A percentile compares a stretch with the other conserved stretches of the same genome.
These are phyloP conservation scores for Ustilago crameri DNA, from an alignment of 1,284 basidiomycete genomes.

Conservation along the genomic window DNA sequence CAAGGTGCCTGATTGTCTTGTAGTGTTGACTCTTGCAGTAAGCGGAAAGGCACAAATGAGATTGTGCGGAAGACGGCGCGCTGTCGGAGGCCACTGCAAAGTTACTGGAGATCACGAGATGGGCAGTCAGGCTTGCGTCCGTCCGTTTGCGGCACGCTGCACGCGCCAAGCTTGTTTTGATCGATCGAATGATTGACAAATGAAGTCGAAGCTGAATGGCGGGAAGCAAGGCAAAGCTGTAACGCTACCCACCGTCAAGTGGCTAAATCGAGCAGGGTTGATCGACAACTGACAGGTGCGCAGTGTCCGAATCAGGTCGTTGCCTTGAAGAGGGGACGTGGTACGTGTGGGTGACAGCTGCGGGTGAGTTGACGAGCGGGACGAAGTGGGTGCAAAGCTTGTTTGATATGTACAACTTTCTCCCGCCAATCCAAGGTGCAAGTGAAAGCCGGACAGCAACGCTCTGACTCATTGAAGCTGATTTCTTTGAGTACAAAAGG, in stretches of 20 bases:
- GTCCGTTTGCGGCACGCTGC: slow-evolving; percentile 8
- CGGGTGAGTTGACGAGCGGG: background rate
- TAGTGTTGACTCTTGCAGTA: background rate
- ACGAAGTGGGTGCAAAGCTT: too few species aligned
- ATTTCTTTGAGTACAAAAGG: background rate
- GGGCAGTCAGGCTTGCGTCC: slow-evolving; percentile 5
- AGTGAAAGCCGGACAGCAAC: slow-evolving; percentile 3
- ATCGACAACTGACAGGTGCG: slow-evolving; percentile 1
- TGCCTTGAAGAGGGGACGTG: background rate
- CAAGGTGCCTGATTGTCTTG: background rate
- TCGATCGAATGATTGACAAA: slow-evolving; percentile 21
- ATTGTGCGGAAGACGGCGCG: slow-evolving; percentile 19
- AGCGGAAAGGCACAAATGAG: slow-evolving; percentile 11
- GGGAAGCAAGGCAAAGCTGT: slow-evolving; percentile 7
- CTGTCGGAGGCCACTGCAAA: background rate
- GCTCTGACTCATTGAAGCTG: background rate
- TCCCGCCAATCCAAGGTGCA: background rate
- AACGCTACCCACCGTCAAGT: background rate
- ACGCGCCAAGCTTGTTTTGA: slow-evolving; percentile 15
- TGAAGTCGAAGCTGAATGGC: slow-evolving; percentile 9
- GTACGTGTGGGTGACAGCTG: background rate
- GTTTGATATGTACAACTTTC: background rate
- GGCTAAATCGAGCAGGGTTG: background rate
- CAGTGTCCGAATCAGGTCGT: background rate
- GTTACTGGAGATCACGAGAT: slow-evolving; percentile 14